Conservation (phyloP, 2,329 filamentous ascomycete species). For the Sclerotinia spermophila region DNA sequence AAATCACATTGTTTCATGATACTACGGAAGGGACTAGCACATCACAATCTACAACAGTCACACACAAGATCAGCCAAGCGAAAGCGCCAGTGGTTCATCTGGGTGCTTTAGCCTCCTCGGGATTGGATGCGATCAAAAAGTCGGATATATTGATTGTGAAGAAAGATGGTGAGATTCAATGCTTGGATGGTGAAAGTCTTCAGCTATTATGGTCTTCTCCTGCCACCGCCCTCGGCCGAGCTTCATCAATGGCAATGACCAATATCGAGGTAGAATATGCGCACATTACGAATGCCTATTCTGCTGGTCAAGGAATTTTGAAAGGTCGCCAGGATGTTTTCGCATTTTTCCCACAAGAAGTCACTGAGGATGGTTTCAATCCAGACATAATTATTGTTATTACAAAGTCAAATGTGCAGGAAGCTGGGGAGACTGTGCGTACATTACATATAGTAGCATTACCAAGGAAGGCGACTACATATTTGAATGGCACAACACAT, state of each 20-base stretch:
- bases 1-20: slow-evolving; percentile 59
- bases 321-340: slow-evolving; percentile 52
- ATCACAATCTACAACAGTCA: slow-evolving; percentile 49
- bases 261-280: slow-evolving; percentile 36
- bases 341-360: slow-evolving; percentile 48
- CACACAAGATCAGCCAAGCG: slow-evolving; percentile 42
- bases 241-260: slow-evolving; percentile 38
- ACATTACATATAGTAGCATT: slow-evolving; percentile 35
- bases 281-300: slow-evolving; percentile 35
- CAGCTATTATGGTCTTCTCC: slow-evolving; percentile 47
- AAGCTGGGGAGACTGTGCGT: slow-evolving; percentile 17
- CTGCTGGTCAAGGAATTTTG: slow-evolving; percentile 39
- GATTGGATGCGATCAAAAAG: slow-evolving; percentile 17
- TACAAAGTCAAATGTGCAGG: slow-evolving; percentile 27
- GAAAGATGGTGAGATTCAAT: slow-evolving; percentile 57
- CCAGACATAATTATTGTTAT: slow-evolving; percentile 52
- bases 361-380: slow-evolving; percentile 44
- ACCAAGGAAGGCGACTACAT: slow-evolving; percentile 28
- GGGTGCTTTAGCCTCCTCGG: slow-evolving; percentile 34
- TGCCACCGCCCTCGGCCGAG: slow-evolving; percentile 35
- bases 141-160: slow-evolving; percentile 53
- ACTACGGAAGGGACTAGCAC: slow-evolving; percentile 49
- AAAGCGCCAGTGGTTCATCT: slow-evolving; percentile 44
- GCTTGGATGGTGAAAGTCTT: slow-evolving; percentile 55
- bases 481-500: slow-evolving; percentile 25